Evolutionary conservation across 2,329 filamentous ascomycete genomes (phyloP), one percentile per base, ranked within the genome.

Genomic region (Lasiodiplodia sp.): DNA sequence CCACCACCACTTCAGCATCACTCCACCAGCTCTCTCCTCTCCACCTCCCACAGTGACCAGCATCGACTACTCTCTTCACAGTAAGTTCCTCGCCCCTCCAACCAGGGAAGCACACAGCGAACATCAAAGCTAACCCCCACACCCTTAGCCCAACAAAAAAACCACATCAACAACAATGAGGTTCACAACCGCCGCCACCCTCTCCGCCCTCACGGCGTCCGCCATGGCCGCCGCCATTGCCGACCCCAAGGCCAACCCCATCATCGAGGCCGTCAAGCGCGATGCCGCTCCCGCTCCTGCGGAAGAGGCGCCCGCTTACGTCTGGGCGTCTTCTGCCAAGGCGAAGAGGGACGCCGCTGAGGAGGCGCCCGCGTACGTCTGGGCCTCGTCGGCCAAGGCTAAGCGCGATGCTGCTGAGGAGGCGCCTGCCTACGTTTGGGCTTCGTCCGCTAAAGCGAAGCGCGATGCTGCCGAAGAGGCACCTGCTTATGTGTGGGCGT

Each of bases 141-240:
- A 6, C 28, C 25, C 14, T 18, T 14, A 56, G 25, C 28, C 53
- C 28, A 18, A 31, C 25, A 12, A 18, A 14, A 25, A 34, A 11
- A 56, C 28, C 28, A 16, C 2, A 56, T n/a, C n/a, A 16, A 16
- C 51, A n/a, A 55, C 23, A 55, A 56, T 56, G 53, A 56, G 37
- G 53, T n/a, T 56, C 53, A 37, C 53, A 4, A 34, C 53, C 53
- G 53, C 53, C 53, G 53, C 53, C 53, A 34, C 53, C 25, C 53
- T 56, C 53, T 18, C 12, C 53, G 53, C 53, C 53, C 53, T 57
- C 18, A 38, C 31, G 14, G 53, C 53, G 14, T n/a, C 31, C 53
- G 18, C 28, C 53, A n/a, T 57, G 28, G 28, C 31, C 18, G 31
- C 53, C 53, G 28, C 53, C 31, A 37, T 37, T 18, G 18, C 25